Conservation (phyloP, 768 basidiomycete genomes). For the Trametes cubensis region DNA sequence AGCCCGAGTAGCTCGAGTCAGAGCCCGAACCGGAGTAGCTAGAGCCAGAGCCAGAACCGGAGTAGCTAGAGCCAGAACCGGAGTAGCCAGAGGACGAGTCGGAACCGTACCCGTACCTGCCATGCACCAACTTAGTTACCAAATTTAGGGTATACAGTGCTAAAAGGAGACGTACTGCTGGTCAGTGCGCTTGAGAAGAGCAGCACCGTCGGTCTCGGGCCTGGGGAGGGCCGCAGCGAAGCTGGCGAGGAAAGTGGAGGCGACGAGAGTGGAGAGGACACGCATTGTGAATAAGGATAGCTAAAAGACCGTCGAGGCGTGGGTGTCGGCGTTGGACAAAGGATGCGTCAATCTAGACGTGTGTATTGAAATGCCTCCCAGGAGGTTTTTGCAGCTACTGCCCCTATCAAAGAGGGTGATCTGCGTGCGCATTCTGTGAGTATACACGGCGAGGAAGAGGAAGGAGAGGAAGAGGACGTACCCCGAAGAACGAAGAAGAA, state of each 20-base stretch:
- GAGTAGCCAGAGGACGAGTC: neutral
- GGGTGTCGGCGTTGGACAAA: constrained; percentile 43
- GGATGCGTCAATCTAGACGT: constrained; percentile 30
- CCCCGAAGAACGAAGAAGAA: constrained; percentile 49
- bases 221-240: constrained; percentile 50
- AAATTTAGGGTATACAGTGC: neutral
- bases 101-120: constrained; percentile 1
- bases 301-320: constrained; percentile 49
- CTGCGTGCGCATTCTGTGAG: constrained; percentile 34
- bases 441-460: neutral
- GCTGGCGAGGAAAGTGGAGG: constrained; percentile 55
- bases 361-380: constrained; percentile 50
- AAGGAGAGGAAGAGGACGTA: constrained; percentile 5
- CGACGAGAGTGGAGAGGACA: constrained; percentile 55
- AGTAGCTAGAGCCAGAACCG: neutral
- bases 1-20: no score
- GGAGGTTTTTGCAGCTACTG: constrained; percentile 54
- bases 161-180: constrained; percentile 32
- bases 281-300: constrained; percentile 54
- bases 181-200: constrained; percentile 18
- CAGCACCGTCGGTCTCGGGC: constrained; percentile 40
- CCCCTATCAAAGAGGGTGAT: constrained; percentile 79
- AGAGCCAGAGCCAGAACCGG: constrained; percentile 8
- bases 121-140: neutral
- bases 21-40: neutral